Conservation (phyloP, 2,329 filamentous ascomycete genomes). For the Leptoxyphium fumago region DNA sequence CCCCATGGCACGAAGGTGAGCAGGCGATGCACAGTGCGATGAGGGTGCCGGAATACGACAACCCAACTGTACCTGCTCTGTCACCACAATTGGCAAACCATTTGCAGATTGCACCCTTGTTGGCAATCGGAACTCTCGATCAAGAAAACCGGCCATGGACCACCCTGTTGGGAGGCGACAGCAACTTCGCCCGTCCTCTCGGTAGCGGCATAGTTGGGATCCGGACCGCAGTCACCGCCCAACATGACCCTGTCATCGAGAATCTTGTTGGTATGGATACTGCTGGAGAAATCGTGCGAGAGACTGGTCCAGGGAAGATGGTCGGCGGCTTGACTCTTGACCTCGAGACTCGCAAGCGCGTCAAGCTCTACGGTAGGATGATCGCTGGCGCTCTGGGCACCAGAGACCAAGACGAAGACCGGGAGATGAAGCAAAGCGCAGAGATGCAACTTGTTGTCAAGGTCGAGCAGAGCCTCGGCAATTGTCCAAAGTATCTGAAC, state of each 20-base stretch:
- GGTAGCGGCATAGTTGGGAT: slow-evolving; percentile 50
- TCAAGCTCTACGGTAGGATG: slow-evolving; percentile 61
- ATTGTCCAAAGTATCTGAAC: slow-evolving; percentile 81
- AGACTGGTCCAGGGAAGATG: slow-evolving; percentile 33
- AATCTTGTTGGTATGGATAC: slow-evolving; percentile 39
- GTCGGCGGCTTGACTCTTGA: slow-evolving; percentile 50
- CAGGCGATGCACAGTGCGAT: slow-evolving; percentile 48
- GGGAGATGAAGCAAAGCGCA: slow-evolving; percentile 10
- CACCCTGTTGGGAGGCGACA: slow-evolving; percentile 60
- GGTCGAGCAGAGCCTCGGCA: slow-evolving; percentile 59
- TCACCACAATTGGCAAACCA: slow-evolving; percentile 46
- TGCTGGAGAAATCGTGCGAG: slow-evolving; percentile 29
- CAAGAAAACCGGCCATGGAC: slow-evolving; percentile 54
- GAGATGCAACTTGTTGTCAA: slow-evolving; percentile 48
- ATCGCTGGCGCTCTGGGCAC: slow-evolving; percentile 43
- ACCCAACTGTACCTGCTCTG: slow-evolving; percentile 53
- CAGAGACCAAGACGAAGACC: slow-evolving; percentile 17
- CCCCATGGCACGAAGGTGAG: slow-evolving; percentile 53
- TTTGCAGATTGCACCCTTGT: slow-evolving; percentile 47
- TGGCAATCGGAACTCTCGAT: slow-evolving; percentile 63
- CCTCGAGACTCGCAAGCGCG: slow-evolving; percentile 50
- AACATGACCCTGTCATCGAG: slow-evolving; percentile 55
- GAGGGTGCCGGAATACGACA: slow-evolving; percentile 41
- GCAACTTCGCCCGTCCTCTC: slow-evolving; percentile 51
- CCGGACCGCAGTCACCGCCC: slow-evolving; percentile 43